Evolutionary conservation across 208 protist genomes (phyloP).

Genomic region (Trypanosoma mega): DNA sequence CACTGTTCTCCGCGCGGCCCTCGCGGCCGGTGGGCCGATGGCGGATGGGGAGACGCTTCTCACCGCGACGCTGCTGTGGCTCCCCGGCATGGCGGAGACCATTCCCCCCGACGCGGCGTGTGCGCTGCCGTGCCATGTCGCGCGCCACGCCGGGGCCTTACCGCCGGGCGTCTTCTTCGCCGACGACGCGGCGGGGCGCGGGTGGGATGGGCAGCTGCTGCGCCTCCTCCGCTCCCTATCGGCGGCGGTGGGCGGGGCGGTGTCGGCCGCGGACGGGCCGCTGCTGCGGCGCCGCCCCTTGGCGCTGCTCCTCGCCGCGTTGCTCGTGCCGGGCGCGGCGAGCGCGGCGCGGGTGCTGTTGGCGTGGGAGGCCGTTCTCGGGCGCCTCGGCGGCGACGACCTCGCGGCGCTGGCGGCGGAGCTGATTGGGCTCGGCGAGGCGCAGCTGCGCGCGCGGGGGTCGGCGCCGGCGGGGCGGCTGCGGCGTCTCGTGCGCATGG

Average conservation of each 20-base stretch:
- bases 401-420: conserved; percentile 10
- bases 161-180: conserved; percentile 15
- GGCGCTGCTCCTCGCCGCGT: conserved; percentile 20
- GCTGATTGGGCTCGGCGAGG: conserved; percentile 16
- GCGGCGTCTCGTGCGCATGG: too few relatives aligned
- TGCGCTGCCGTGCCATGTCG: neutral
- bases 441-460: neutral
- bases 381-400: conserved; percentile 4
- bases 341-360: conserved; percentile 23
- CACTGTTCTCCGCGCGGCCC: neutral
- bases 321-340: conserved; percentile 22
- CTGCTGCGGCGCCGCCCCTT: conserved; percentile 16
- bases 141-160: conserved; percentile 14
- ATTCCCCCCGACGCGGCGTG: neutral
- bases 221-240: neutral
- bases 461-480: neutral
- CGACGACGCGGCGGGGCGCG: neutral
- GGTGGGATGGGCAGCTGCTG: too few relatives aligned
- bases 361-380: conserved; percentile 24
- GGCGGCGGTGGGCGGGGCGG: neutral
- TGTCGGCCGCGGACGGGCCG: neutral
- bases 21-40: neutral
- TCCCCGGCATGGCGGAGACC: conserved; percentile 20
- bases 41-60: conserved; percentile 7
- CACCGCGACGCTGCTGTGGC: conserved; percentile 16